phyloP scores from a whole-genome alignment of 495 filamentous ascomycete genomes.

The Astrothelium subdiscretum region DNA sequence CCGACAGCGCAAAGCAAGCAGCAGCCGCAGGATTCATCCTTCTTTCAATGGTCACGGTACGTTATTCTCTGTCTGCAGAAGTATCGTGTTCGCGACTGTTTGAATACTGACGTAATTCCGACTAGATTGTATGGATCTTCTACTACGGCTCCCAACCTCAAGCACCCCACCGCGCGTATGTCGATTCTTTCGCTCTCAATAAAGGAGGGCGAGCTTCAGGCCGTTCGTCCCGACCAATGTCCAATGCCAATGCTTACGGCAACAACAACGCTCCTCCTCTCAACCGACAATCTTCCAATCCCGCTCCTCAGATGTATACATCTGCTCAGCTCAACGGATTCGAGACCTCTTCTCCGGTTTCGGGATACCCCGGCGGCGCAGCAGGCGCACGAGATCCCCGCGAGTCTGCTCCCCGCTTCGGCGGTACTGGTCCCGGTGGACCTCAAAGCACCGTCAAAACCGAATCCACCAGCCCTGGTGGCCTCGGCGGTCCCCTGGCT shows the following conservation, averaged over 20 bases:
- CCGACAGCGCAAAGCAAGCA: constrained; percentile 63
- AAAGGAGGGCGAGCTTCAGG: constrained; percentile 61
- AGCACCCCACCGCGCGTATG: constrained; percentile 76
- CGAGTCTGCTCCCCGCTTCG: constrained; percentile 37
- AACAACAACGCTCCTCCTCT: constrained; percentile 49
- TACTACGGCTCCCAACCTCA: constrained; percentile 92
- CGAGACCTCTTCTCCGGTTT: constrained; percentile 88
- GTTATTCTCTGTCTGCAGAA: constrained; percentile 20
- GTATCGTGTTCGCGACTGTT: not conserved
- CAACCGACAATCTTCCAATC: constrained; percentile 38
- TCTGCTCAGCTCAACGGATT: constrained; percentile 89
- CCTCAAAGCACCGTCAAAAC: not conserved
- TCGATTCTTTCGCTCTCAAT: constrained; percentile 90
- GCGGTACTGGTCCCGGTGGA: constrained; percentile 9
- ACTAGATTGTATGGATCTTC: constrained; percentile 95
- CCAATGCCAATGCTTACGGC: constrained; percentile 44
- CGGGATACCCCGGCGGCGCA: constrained; percentile 57
- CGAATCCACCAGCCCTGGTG: not conserved
- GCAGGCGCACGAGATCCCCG: constrained; percentile 33
- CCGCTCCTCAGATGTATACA: constrained; percentile 92
- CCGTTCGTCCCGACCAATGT: constrained; percentile 50
- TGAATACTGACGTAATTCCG: not conserved
- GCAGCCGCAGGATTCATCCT: constrained; percentile 88
- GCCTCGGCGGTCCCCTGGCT: not conserved
- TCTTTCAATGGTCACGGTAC: constrained; percentile 86